phyloP scores from a whole-genome alignment of 768 basidiomycete genomes.

The Rhizopogon vesiculosus region DNA sequence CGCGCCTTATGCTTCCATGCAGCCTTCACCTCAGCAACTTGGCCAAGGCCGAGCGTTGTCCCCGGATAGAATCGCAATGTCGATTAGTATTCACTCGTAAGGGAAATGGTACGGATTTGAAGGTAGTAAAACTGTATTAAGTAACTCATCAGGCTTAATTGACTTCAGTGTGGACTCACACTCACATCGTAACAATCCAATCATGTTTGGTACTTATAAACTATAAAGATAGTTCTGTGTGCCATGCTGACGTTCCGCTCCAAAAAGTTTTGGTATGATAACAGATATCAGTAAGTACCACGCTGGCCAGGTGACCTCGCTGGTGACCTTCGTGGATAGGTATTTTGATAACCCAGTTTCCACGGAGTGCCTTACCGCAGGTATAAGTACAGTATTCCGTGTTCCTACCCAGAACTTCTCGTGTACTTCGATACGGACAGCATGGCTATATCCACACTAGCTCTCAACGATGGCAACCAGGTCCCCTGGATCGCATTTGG shows the following conservation, averaged over 20 bases:
- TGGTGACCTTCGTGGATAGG: background rate
- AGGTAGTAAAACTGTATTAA: too few relatives aligned
- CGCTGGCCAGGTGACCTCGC: background rate
- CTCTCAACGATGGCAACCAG: conserved; percentile 31
- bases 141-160: too few relatives aligned
- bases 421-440: background rate
- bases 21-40: conserved; percentile 79
- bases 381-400: background rate
- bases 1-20: background rate
- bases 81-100: conserved; percentile 71
- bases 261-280: background rate
- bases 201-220: background rate
- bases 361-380: background rate
- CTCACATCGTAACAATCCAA: background rate
- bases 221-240: background rate
- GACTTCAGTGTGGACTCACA: background rate
- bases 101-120: conserved; percentile 65
- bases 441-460: conserved; percentile 22
- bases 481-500: conserved; percentile 37
- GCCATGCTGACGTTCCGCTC: background rate
- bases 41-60: conserved; percentile 72
- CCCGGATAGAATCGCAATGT: conserved; percentile 48
- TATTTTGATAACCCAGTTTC: too few relatives aligned
- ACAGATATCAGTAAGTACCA: background rate
- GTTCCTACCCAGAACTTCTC: background rate